Evolutionary conservation across 2,329 filamentous ascomycete species (phyloP), one percentile per base, ranked within the genome.

Genomic region (Colletotrichum chlorophyti): DNA sequence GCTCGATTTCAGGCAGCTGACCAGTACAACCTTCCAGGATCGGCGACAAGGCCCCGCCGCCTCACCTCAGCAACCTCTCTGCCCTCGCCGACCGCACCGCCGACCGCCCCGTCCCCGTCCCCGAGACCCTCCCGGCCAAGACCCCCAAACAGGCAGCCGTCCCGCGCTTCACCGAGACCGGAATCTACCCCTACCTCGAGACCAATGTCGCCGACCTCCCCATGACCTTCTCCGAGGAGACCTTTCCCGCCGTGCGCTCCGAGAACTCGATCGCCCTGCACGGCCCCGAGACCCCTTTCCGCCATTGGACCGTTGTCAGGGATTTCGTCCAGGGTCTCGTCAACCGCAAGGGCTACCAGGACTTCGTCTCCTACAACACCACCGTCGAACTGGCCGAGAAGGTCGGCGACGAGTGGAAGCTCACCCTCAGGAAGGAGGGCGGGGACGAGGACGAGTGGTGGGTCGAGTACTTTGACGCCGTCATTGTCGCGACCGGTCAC

Each of bases 161-260:
- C 54, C 76, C 80, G 21, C 80, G 84, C 3, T 86, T 82, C 64
- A 70, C 76, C 11, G 84, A 87, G 58, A 84, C 84, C 0, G 82
- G 83, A 1, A 76, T 88, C 15, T 89, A 89, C 63, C 83, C 84
- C 0, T 80, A 82, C 17, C 72, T 89, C n/a, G 84, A 89, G 66
- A 89, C 85, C 3, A 90, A 90, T 62, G 82, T 90, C 38, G 80
- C 83, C 61, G 74, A 76, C 6, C 65, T 79, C 2, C 75, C 83
- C 0, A 90, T 90, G 87, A 76, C 79, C 14, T 90, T 83, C 68
- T 81, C 78, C 0, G 76, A 84, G 59, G 84, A 87, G 51, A 73
- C 76, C 0, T 83, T 87, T 12, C 79, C 83, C 0, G 66, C 68
- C 0, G 65, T 66, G 9, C 64, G 65, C 1, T 72, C 66, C 41